A percentile compares a stretch with the other conserved stretches of the same genome.
phyloP scores from a whole-genome alignment of 306 rosid genomes.

The Rosa multiflora region DNA sequence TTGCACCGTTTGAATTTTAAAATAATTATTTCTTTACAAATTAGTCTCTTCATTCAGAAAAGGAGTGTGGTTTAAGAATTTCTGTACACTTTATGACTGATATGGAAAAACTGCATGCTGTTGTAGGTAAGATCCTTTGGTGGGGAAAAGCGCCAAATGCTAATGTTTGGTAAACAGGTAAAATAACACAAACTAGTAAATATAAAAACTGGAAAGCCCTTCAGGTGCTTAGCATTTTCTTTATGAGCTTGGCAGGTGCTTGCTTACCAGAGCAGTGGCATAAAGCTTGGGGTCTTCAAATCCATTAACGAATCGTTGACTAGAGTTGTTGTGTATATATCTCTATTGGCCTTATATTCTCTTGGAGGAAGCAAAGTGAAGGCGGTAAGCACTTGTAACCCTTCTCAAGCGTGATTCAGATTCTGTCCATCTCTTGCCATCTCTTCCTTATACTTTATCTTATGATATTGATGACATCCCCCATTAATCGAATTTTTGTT shows the following conservation, averaged over 20 bases:
- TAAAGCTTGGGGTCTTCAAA: constrained; percentile 83
- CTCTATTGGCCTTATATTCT: constrained; percentile 66
- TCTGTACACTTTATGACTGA: constrained; percentile 26
- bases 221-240: constrained; percentile 21
- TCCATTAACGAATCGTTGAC: constrained; percentile 87
- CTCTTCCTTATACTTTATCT: neutral
- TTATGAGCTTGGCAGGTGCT: constrained; percentile 65
- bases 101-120: constrained; percentile 20
- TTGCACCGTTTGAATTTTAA: neutral
- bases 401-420: constrained; percentile 17
- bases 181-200: constrained; percentile 24
- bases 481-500: neutral
- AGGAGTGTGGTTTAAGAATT: constrained; percentile 11
- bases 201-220: constrained; percentile 20
- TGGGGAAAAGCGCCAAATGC: constrained; percentile 94
- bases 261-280: constrained; percentile 81
- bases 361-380: constrained; percentile 99
- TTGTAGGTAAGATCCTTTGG: constrained; percentile 89
- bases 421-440: neutral
- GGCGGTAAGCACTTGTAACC: constrained; percentile 59
- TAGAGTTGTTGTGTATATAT: constrained; percentile 85
- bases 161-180: constrained; percentile 77
- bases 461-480: neutral
- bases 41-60: neutral
- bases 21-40: neutral